Evolutionary conservation across 2,329 filamentous ascomycete genomes (phyloP).

Genomic region (Mycosphaerella arachidis): DNA sequence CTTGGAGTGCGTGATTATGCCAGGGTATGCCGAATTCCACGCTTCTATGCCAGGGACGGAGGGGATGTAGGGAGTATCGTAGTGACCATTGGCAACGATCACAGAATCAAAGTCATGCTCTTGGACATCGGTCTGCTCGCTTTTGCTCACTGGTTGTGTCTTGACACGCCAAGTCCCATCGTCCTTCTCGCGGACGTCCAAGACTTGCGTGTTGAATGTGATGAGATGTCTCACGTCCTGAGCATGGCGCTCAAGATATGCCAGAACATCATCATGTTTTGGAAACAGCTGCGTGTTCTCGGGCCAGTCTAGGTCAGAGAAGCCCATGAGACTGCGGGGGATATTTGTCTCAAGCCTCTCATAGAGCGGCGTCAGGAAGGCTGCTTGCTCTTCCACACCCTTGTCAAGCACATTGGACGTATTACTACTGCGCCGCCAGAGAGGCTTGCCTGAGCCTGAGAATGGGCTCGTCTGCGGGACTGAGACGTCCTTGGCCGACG

Average conservation of each 20-base stretch:
- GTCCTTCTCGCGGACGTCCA: conserved; percentile 46
- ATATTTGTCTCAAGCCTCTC: conserved; percentile 82
- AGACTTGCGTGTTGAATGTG: conserved; percentile 65
- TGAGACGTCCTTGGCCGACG: conserved; percentile 40
- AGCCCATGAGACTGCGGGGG: conserved; percentile 72
- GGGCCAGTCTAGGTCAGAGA: conserved; percentile 56
- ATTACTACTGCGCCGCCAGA: conserved; percentile 38
- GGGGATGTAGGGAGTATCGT: conserved; percentile 44
- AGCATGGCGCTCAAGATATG: conserved; percentile 71
- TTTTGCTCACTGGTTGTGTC: conserved; percentile 33
- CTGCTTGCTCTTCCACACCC: conserved; percentile 40
- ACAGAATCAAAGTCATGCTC: conserved; percentile 53
- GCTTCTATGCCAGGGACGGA: conserved; percentile 38
- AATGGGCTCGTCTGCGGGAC: conserved; percentile 66
- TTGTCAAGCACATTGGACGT: conserved; percentile 8
- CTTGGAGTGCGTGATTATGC: conserved; percentile 58
- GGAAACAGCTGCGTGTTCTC: conserved; percentile 68
- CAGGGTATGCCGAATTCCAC: conserved; percentile 39
- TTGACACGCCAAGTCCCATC: conserved; percentile 56
- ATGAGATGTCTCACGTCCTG: conserved; percentile 63
- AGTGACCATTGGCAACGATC: conserved; percentile 47
- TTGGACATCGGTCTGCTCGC: conserved; percentile 30
- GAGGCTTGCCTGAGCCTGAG: conserved; percentile 59
- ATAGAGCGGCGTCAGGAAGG: conserved; percentile 82
- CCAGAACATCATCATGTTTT: conserved; percentile 61